Conservation (phyloP, 2,329 filamentous ascomycete species). For the Microdochium trichocladiopsis region DNA sequence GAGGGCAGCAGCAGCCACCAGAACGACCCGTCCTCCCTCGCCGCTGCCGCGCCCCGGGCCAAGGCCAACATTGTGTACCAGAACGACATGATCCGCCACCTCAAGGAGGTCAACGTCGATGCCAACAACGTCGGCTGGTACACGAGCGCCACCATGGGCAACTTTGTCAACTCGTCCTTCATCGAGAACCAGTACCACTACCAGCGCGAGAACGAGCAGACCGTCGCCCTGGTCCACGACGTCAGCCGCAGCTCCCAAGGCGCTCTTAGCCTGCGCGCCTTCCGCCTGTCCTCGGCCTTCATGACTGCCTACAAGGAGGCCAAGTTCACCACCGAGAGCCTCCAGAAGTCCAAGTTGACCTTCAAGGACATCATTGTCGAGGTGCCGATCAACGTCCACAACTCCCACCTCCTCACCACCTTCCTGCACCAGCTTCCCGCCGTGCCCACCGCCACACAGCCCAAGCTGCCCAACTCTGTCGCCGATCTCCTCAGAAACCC, state of each 20-base stretch:
- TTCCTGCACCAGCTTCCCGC: conserved; percentile 88
- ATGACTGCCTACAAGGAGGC: conserved; percentile 91
- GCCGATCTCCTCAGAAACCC: conserved; percentile 66
- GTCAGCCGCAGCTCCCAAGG: conserved; percentile 93
- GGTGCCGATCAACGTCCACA: conserved; percentile 84
- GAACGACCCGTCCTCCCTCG: conserved; percentile 66
- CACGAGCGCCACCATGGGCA: conserved; percentile 96
- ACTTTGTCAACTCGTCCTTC: conserved; percentile 90
- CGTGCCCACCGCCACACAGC: conserved; percentile 55
- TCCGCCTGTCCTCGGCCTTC: conserved; percentile 80
- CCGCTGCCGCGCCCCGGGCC: conserved; percentile 82
- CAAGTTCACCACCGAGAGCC: conserved; percentile 94
- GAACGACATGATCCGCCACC: conserved; percentile 92
- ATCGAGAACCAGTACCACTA: conserved; percentile 98
- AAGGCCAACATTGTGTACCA: conserved; percentile 88
- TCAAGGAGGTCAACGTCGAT: conserved; percentile 96
- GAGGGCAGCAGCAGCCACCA: conserved; percentile 68
- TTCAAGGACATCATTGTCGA: conserved; percentile 93
- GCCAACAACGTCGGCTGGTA: conserved; percentile 99
- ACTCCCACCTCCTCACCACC: conserved; percentile 92
- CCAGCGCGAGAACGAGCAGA: conserved; percentile 89
- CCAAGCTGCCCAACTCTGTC: conserved; percentile 72
- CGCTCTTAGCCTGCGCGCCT: conserved; percentile 80
- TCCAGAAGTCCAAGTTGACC: conserved; percentile 88
- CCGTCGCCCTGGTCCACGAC: conserved; percentile 87